Evolutionary conservation across 1,284 basidiomycete genomes (phyloP).

Genomic region (Vanrija pseudolonga): DNA sequence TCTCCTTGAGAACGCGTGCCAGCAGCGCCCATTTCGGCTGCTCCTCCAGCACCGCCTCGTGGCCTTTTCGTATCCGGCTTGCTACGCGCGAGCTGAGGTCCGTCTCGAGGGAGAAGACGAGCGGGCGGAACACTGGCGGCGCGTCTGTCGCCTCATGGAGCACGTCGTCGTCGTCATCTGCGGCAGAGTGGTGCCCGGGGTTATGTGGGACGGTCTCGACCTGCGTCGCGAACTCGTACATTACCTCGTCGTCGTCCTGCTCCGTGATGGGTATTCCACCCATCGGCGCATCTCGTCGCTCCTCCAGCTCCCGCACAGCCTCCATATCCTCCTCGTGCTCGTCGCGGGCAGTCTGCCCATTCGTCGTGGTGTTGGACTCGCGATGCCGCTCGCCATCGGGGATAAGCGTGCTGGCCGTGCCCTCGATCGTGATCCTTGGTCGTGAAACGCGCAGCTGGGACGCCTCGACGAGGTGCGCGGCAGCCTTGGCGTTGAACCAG

Average conservation of each 20-base stretch:
- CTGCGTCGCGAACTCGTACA: constrained; percentile 44
- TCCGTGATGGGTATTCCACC: constrained; percentile 15
- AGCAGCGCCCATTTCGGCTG: constrained; percentile 91
- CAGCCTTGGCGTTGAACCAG: constrained; percentile 59
- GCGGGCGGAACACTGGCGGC: constrained; percentile 38
- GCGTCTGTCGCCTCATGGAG: constrained; percentile 59
- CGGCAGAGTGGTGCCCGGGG: constrained; percentile 4
- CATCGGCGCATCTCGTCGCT: constrained; percentile 7
- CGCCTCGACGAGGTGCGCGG: constrained; percentile 73
- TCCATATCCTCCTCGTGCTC: constrained; percentile 44
- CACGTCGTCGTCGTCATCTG: constrained; percentile 62
- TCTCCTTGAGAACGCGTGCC: constrained; percentile 80
- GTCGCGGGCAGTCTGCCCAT: constrained; percentile 11
- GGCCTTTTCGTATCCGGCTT: constrained; percentile 69
- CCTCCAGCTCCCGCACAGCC: constrained; percentile 34
- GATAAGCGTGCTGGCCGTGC: constrained; percentile 67
- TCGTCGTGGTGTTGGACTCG: constrained; percentile 19
- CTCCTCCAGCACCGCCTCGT: constrained; percentile 87
- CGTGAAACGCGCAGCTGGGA: constrained; percentile 39
- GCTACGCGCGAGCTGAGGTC: constrained; percentile 31
- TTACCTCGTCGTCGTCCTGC: constrained; percentile 39
- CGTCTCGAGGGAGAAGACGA: constrained; percentile 29
- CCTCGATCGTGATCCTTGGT: constrained; percentile 47
- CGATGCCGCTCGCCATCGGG: constrained; percentile 9
- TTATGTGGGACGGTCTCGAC: constrained; percentile 30